Evolutionary conservation across 768 basidiomycete genomes (phyloP).

Genomic region (Epithele typhae): DNA sequence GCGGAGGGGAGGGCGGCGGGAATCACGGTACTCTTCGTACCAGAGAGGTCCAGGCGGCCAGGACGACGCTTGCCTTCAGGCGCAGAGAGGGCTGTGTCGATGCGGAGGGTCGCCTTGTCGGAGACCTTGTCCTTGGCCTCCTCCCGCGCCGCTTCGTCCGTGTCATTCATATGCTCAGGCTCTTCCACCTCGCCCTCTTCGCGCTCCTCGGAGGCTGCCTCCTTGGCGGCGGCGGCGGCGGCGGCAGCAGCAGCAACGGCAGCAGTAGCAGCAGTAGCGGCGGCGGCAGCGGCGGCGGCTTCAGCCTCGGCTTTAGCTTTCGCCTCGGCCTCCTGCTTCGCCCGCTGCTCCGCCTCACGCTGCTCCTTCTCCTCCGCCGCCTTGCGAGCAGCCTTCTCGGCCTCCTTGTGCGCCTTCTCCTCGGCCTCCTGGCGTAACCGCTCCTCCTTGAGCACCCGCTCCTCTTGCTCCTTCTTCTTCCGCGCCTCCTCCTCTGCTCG

Average conservation of each 20-base stretch:
- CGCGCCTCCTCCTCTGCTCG: conserved; percentile 21
- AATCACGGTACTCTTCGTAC: conserved; percentile 39
- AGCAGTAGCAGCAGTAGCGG: too few species aligned
- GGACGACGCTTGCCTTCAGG: conserved; percentile 54
- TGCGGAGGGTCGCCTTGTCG: conserved; percentile 55
- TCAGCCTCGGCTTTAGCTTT: conserved; percentile 40
- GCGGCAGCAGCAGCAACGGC: too few species aligned
- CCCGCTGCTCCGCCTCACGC: conserved; percentile 35
- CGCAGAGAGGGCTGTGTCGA: conserved; percentile 52
- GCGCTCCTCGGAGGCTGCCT: conserved; percentile 30
- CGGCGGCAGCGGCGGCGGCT: too few species aligned
- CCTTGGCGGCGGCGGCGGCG: conserved; percentile 8
- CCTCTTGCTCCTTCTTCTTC: conserved; percentile 32
- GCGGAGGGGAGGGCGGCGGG: conserved; percentile 55
- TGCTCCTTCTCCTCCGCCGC: conserved; percentile 31
- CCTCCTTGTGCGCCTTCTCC: conserved; percentile 34
- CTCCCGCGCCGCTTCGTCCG: conserved; percentile 23
- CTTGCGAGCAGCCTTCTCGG: conserved; percentile 31
- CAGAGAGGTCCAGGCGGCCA: conserved; percentile 67
- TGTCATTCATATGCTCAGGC: conserved; percentile 28
- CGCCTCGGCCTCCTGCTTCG: conserved; percentile 27
- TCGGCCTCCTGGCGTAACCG: conserved; percentile 25
- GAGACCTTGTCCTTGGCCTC: conserved; percentile 39
- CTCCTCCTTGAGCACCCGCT: conserved; percentile 33
- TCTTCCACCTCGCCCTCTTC: conserved; percentile 48